These are phyloP conservation scores for Aspergillus avenaceus DNA, from an alignment of 495 filamentous ascomycete species.

Conservation along the genomic window DNA sequence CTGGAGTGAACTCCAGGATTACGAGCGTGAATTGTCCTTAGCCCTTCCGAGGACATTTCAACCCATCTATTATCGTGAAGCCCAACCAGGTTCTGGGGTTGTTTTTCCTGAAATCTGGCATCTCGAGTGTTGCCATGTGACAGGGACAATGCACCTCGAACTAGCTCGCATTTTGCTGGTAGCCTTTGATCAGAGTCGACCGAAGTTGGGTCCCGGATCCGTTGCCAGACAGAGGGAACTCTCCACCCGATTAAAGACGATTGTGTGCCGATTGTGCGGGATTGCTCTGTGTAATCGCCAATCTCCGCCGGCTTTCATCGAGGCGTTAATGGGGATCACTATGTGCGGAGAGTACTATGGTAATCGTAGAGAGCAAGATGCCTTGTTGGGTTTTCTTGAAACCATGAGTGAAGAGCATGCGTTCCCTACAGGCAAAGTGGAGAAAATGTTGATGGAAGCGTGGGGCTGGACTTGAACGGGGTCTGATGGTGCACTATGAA, in stretches of 20 bases:
- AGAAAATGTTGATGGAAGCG: constrained; percentile 10
- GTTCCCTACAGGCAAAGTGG: constrained; percentile 4
- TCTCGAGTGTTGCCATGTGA: constrained; percentile 31
- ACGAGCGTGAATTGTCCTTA: not conserved
- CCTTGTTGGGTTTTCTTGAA: constrained; percentile 13
- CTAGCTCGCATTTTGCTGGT: constrained; percentile 37
- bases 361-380: constrained; percentile 21
- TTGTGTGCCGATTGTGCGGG: constrained; percentile 25
- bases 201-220: constrained; percentile 26
- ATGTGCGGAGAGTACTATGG: constrained; percentile 30
- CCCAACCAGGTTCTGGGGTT: constrained; percentile 16
- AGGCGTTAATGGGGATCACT: constrained; percentile 24
- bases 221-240: constrained; percentile 15
- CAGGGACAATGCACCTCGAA: constrained; percentile 32
- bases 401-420: constrained; percentile 5
- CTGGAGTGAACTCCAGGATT: not conserved
- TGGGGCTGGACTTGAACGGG: constrained; percentile 7
- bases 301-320: constrained; percentile 23
- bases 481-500: no score
- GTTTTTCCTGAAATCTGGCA: constrained; percentile 39
- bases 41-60: constrained; percentile 16
- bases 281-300: constrained; percentile 26
- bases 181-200: constrained; percentile 35
- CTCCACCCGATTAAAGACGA: constrained; percentile 16
- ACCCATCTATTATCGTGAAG: constrained; percentile 19